Percentiles rank a stretch among this genome's conserved stretches.
Evolutionary conservation across 176 grass and related monocot genomes (phyloP).

Genomic region (Tuctoria greenei): DNA sequence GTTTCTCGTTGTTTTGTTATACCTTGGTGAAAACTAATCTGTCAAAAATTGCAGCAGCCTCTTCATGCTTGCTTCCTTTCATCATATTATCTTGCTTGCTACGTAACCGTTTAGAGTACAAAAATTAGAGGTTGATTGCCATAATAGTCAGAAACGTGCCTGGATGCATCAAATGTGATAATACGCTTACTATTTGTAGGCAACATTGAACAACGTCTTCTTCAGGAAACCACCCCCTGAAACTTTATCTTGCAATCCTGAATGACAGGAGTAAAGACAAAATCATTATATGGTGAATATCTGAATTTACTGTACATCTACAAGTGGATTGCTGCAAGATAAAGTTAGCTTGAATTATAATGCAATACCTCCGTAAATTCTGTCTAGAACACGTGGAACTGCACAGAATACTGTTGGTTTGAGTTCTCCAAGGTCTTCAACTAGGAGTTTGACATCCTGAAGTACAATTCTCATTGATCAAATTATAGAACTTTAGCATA

Average conservation of each 20-base stretch:
- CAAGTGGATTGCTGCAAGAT: neutral
- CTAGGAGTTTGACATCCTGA: constrained; percentile 90
- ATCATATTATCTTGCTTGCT: constrained; percentile 93
- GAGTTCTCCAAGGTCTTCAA: constrained; percentile 93
- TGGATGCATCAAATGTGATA: constrained; percentile 4
- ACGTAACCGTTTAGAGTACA: constrained; percentile 22
- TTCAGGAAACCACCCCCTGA: constrained; percentile 73
- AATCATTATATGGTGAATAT: constrained; percentile 5
- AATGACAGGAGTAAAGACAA: constrained; percentile 31
- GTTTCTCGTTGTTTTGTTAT: constrained; percentile 15
- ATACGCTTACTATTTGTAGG: constrained; percentile 76
- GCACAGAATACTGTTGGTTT: constrained; percentile 92
- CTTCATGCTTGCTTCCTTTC: constrained; percentile 79
- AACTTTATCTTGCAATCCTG: constrained; percentile 86
- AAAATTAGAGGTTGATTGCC: constrained; percentile 30
- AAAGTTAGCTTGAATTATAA: constrained; percentile 6
- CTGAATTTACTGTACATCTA: neutral
- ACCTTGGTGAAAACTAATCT: constrained; percentile 86
- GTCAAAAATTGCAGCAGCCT: constrained; percentile 73
- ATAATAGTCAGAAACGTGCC: constrained; percentile 13
- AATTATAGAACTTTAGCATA: constrained; percentile 3
- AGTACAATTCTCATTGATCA: constrained; percentile 32
- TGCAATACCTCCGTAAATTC: constrained; percentile 76
- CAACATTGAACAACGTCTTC: constrained; percentile 74
- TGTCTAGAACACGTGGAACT: constrained; percentile 92